Conservation (phyloP, 1,284 basidiomycete species). For the Coniophora puteana region DNA sequence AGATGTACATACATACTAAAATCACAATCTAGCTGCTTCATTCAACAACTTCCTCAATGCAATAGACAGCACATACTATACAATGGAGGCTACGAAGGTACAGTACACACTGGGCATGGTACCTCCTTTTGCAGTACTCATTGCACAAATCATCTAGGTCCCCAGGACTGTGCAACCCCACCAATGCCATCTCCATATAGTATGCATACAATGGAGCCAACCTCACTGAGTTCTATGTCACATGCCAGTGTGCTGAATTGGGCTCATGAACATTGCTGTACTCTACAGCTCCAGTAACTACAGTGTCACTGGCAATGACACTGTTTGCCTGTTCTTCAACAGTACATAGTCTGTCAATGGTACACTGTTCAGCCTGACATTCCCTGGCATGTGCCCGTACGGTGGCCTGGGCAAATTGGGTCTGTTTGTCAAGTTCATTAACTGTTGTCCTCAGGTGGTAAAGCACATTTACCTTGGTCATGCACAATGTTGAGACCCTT, state of each 20-base stretch:
- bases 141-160: constrained; percentile 14
- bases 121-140: background rate
- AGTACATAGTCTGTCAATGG: too few species aligned
- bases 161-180: constrained; percentile 37
- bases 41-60: constrained; percentile 49
- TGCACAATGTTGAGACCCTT: too few species aligned
- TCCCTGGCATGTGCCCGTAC: constrained; percentile 56
- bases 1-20: too few species aligned
- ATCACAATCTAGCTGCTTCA: constrained; percentile 35
- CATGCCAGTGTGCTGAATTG: constrained; percentile 44
- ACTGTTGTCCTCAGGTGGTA: too few species aligned
- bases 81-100: constrained; percentile 31
- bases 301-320: constrained; percentile 34
- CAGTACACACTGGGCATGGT: constrained; percentile 13
- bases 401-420: too few species aligned
- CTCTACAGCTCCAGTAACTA: constrained; percentile 37
- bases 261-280: constrained; percentile 37
- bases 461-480: too few species aligned
- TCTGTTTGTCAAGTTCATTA: too few species aligned
- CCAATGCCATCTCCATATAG: constrained; percentile 42
- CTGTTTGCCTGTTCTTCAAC: constrained; percentile 25
- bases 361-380: too few species aligned
- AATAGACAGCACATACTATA: constrained; percentile 42
- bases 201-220: constrained; percentile 39
- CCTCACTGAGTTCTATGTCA: constrained; percentile 34